Base-by-base conservation (phyloP, 495 filamentous ascomycete genomes). In the Rostrohypoxylon terebratum region DNA sequence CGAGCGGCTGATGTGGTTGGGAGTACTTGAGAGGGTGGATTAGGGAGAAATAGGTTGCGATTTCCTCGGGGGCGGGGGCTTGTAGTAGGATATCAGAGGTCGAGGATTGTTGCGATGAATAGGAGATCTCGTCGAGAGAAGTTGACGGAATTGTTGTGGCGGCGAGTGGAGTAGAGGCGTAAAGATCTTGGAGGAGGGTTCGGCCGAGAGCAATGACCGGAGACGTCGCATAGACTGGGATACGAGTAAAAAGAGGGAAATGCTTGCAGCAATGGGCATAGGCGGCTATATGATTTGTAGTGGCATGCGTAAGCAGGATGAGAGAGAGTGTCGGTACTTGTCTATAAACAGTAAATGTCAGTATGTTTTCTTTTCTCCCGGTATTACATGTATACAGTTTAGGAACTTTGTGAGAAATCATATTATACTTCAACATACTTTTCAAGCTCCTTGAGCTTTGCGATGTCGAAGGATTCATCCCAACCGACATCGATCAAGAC, bases 201-300 rank as follows among this genome's bases (percentile, higher is more conserved):
- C 95, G 91, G 3, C 96, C 96, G 34, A 98, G 90, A 4, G 94
- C 91, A 69, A 98, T 93, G 57, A 99, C 93, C 10, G 96, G 96
- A 40, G 89, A 90, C 4, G 96, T 99, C 21, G 96, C 96, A 78
- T 98, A 99, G 36, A 97, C 89, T n/a, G 96, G 96, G 65, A 99
- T 94, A 65, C 93, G 89, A 0, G 90, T 91, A 81, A 99, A 98
- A 45, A 91, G 87, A 59, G 96, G 94, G 72, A 97, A 91, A 79
- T 97, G 89, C 79, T 97, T 97, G 88, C 96, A 99, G 85, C 94
- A 97, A 78, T 99, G 94, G 47, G 92, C 96, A 75, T 92, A 97
- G 50, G 96, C 96, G 66, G 92, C 96, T 59, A 99, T 88, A 79
- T 98, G 96, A 33, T 91, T 86, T 21, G 92, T 87, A 2, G 94